These are phyloP conservation scores for Amoeboaphelidium occidentale DNA, from an alignment of 371 early-diverging fungal genomes.

Conservation along the genomic window DNA sequence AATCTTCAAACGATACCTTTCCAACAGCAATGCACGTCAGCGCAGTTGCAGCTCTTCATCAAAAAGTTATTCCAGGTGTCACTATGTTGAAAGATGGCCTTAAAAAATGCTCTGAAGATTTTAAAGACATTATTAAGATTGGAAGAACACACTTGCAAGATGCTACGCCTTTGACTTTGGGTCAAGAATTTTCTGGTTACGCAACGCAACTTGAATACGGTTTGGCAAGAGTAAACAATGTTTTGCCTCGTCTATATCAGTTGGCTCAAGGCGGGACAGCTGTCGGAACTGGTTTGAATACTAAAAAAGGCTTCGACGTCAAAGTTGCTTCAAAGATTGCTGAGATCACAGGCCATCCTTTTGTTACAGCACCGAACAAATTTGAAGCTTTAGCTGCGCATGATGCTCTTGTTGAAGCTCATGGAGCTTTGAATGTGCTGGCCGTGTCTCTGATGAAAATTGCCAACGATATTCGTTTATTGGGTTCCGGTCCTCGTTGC, in stretches of 20 bases:
- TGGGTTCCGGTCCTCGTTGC: conserved; percentile 80
- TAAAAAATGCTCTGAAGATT: conserved; percentile 37
- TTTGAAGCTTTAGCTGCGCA: conserved; percentile 90
- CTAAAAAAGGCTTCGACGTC: conserved; percentile 61
- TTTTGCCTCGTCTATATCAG: conserved; percentile 53
- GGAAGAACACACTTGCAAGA: conserved; percentile 87
- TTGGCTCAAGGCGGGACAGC: conserved; percentile 91
- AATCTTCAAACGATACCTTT: conserved; percentile 91
- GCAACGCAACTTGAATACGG: conserved; percentile 55
- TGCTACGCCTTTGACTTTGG: conserved; percentile 86
- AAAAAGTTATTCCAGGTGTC: conserved; percentile 42
- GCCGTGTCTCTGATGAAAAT: conserved; percentile 92
- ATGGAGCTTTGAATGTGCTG: conserved; percentile 68
- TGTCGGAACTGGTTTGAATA: conserved; percentile 86
- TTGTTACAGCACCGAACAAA: conserved; percentile 87
- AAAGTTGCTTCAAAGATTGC: conserved; percentile 57
- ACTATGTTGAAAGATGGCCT: conserved; percentile 42
- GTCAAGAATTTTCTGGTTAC: conserved; percentile 81
- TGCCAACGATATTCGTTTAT: conserved; percentile 80
- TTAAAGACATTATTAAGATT: conserved; percentile 73
- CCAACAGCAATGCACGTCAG: conserved; percentile 96
- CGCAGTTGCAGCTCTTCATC: conserved; percentile 51
- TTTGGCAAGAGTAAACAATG: conserved; percentile 49
- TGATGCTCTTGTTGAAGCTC: conserved; percentile 84
- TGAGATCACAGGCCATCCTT: conserved; percentile 43